A percentile compares a stretch with the other conserved stretches of the same genome.
These are phyloP conservation scores for Russula brevipes DNA, from an alignment of 768 basidiomycete species.

Conservation along the genomic window DNA sequence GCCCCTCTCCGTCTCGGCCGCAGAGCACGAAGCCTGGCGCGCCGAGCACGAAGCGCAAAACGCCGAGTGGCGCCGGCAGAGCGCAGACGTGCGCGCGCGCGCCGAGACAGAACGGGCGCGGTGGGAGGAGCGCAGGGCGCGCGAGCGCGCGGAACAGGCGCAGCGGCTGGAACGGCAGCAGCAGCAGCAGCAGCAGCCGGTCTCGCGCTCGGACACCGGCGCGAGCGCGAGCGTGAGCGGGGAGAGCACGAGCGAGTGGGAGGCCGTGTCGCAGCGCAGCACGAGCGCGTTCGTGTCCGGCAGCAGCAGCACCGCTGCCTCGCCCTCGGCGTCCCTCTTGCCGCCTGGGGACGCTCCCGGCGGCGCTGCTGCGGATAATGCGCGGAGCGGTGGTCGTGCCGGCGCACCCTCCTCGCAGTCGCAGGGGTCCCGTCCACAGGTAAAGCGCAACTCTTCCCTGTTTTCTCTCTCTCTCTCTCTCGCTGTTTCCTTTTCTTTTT, in stretches of 20 bases:
- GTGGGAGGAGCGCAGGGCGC: slow-evolving; percentile 64
- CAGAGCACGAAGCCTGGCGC: slow-evolving; percentile 52
- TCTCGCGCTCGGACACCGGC: not conserved
- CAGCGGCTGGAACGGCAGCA: slow-evolving; percentile 20
- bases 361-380: slow-evolving; percentile 30
- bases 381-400: no score
- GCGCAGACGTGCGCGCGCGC: slow-evolving; percentile 65
- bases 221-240: slow-evolving; percentile 27
- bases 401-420: slow-evolving; percentile 6
- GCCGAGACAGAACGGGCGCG: slow-evolving; percentile 66
- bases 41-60: slow-evolving; percentile 64
- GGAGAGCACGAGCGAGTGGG: slow-evolving; percentile 29
- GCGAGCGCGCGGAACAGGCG: slow-evolving; percentile 36
- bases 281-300: not conserved
- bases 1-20: slow-evolving; percentile 18
- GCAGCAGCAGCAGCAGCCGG: slow-evolving; percentile 12
- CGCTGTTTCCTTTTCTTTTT: no score
- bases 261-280: slow-evolving; percentile 13
- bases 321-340: slow-evolving; percentile 25
- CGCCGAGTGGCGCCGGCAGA: slow-evolving; percentile 64
- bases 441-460: not conserved
- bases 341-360: slow-evolving; percentile 33
- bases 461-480: not conserved
- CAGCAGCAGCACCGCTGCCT: slow-evolving; percentile 10
- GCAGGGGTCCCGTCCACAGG: slow-evolving; percentile 13